Base-by-base conservation (phyloP, 306 rosid genomes). In the Cucurbita moschata region DNA sequence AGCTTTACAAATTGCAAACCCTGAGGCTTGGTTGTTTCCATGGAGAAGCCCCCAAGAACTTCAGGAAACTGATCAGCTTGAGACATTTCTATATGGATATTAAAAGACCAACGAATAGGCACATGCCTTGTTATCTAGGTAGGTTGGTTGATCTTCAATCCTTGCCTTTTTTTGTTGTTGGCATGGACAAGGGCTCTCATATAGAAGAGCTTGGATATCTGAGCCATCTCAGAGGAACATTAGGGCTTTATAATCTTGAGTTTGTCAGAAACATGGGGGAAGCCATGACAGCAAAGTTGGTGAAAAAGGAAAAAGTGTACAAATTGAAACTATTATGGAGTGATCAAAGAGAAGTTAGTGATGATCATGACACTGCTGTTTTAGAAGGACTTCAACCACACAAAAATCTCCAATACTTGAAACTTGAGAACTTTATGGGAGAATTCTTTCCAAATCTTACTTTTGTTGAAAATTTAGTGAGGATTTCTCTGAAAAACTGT, bases 301-400 rank as follows among this genome's bases (percentile, higher is more conserved):
- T 26, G 51, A 58, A 56, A 44, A 73, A 43, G 23, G 67, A 73
- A 4, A 57, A 57, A 14, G 54, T 73, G 5, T 59, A 58, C 51
- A 59, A 73, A 44, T 44, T 73, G 53, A 56, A 57, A 54, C 66
- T 73, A 8, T 53, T 54, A 57, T 73, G 77, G 77, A 73, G 13
- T 11, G 77, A 21, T 26, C 16, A 23, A 56, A 56, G 77, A 73
- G 77, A 39, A 43, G 52, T 26, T 23, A 42, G 26, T 15, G 21
- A 55, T 44, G 46, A 73, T 37, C 53, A 73, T 6, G 63, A 57
- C 76, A 72, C 6, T 11, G 38, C 30, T 5, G 77, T 73, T 57
- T 43, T 73, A n/a, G 66, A 57, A 73, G 77, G 77, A 30, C 77
- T 57, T 42, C 64, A 58, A 58, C 77, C 77, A 13, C 77, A 73